Evolutionary conservation across 2,329 filamentous ascomycete species (phyloP).

Genomic region (Chaetomiaceae sp.): DNA sequence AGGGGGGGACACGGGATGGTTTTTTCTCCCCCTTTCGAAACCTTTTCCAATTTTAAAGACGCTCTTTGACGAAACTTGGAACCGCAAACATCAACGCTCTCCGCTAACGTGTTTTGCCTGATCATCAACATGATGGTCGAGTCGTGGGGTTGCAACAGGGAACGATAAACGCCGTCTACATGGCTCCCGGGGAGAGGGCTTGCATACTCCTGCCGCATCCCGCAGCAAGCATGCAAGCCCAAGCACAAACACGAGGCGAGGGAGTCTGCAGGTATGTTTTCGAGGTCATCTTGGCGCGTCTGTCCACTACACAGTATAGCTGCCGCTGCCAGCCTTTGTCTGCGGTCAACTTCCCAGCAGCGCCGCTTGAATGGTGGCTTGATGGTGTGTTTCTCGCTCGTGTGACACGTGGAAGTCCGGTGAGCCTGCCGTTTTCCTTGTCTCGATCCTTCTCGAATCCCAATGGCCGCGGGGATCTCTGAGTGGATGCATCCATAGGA

Average conservation of each 20-base stretch:
- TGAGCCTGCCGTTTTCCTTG: slow-evolving; percentile 7
- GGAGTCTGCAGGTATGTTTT: background rate
- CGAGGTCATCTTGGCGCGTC: background rate
- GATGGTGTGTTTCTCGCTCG: no score
- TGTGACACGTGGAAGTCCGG: slow-evolving; percentile 22
- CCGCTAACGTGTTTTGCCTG: background rate
- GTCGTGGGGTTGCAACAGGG: no score
- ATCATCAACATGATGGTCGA: background rate
- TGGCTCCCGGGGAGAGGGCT: no score
- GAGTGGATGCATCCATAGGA: background rate
- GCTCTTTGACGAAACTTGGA: background rate
- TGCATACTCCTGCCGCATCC: slow-evolving; percentile 14
- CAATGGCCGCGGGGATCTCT: slow-evolving; percentile 8
- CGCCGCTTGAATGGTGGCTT: no score
- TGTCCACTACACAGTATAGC: no score
- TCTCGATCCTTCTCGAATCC: slow-evolving; percentile 18
- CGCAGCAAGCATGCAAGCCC: slow-evolving; percentile 15
- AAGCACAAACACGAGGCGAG: slow-evolving; percentile 18
- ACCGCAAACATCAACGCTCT: background rate
- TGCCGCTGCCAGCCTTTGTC: no score
- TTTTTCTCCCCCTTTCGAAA: no score
- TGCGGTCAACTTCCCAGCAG: no score
- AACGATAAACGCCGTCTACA: no score
- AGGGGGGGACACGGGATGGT: no score
- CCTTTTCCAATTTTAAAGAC: no score